Evolutionary conservation across 208 protist species (phyloP).

Genomic region (Acanthamoeba castellanii): DNA sequence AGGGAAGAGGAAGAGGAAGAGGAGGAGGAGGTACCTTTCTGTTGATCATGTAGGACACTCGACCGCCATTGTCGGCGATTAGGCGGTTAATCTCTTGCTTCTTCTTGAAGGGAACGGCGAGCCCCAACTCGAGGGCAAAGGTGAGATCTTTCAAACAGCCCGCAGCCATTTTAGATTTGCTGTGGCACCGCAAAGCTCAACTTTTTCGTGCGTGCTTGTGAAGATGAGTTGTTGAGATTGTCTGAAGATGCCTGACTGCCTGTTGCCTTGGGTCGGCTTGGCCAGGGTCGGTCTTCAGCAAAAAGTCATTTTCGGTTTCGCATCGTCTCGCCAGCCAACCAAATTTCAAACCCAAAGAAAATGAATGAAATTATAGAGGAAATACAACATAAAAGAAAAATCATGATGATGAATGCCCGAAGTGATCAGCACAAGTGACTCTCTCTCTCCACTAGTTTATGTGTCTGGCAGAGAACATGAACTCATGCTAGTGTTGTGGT

Average conservation of each 20-base stretch:
- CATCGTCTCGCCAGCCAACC: too few species aligned
- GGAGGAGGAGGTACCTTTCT: constrained; percentile 58
- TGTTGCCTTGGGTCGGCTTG: neutral
- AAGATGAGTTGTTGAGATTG: neutral
- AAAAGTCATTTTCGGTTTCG: neutral
- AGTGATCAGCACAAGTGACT: too few species aligned
- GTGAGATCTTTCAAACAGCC: constrained; percentile 7
- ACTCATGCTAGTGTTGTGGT: too few species aligned
- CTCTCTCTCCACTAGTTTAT: too few species aligned
- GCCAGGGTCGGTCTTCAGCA: neutral
- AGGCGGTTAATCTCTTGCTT: constrained; percentile 70
- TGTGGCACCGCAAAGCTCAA: neutral
- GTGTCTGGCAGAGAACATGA: too few species aligned
- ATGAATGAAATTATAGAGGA: too few species aligned
- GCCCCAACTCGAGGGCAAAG: constrained; percentile 38
- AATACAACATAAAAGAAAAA: too few species aligned
- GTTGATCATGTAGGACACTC: constrained; percentile 69
- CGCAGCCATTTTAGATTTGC: too few species aligned
- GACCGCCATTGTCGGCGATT: constrained; percentile 46
- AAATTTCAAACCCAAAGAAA: too few species aligned
- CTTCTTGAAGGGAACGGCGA: constrained; percentile 21
- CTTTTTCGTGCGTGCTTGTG: neutral
- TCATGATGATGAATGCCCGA: too few species aligned
- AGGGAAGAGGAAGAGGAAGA: neutral
- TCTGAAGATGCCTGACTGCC: neutral